Evolutionary conservation across 2,329 filamentous ascomycete genomes (phyloP).

Genomic region (Fonsecaea pedrosoi): DNA sequence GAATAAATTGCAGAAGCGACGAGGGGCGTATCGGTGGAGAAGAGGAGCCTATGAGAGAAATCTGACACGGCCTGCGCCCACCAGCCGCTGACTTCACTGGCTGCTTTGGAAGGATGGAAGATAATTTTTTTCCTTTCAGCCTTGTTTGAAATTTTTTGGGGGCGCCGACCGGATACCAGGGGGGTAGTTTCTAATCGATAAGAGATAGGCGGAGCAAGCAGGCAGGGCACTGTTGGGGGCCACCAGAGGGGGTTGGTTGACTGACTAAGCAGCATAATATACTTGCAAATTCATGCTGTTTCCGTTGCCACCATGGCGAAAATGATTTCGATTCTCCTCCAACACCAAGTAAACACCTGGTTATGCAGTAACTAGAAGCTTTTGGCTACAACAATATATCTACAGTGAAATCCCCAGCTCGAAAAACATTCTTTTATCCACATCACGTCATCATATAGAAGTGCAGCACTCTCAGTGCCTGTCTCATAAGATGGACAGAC

Average conservation of each 20-base stretch:
- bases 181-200: constrained; percentile 18
- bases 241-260: background rate
- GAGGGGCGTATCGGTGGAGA: background rate
- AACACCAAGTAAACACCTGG: background rate
- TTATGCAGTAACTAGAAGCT: background rate
- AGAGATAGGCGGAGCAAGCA: constrained; percentile 19
- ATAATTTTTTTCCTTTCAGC: constrained; percentile 27
- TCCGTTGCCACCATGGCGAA: background rate
- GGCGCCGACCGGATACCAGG: background rate
- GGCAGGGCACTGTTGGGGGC: background rate
- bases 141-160: constrained; percentile 26
- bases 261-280: constrained; percentile 10
- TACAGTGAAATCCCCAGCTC: background rate
- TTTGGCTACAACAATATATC: constrained; percentile 6
- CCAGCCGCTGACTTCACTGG: constrained; percentile 10
- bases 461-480: background rate
- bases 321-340: background rate
- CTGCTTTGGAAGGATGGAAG: constrained; percentile 2
- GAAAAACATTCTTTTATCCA: background rate
- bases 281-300: too few relatives aligned
- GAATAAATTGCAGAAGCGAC: constrained; percentile 7
- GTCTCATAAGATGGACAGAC: background rate
- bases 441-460: background rate
- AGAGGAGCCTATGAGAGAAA: constrained; percentile 18
- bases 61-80: constrained; percentile 32